These are phyloP conservation scores for Calycina marina DNA, from an alignment of 2,329 filamentous ascomycete species.

Conservation along the genomic window DNA sequence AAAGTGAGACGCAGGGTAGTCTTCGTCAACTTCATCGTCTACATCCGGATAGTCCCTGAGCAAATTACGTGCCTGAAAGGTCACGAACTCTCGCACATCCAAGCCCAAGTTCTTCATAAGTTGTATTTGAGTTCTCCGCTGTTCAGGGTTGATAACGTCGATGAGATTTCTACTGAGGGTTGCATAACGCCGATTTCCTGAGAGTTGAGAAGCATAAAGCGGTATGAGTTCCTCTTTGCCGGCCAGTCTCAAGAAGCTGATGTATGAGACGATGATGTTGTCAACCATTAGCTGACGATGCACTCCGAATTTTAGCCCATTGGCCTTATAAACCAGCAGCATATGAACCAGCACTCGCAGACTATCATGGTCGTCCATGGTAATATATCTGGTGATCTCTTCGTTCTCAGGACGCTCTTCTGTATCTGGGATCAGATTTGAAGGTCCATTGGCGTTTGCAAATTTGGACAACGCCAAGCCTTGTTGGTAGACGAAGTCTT, in stretches of 20 bases:
- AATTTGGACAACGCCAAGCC: conserved; percentile 34
- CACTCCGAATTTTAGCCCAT: conserved; percentile 32
- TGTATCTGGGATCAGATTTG: conserved; percentile 29
- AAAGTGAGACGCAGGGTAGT: conserved; percentile 31
- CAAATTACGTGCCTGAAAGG: conserved; percentile 44
- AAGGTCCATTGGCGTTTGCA: conserved; percentile 30
- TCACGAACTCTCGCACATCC: conserved; percentile 58
- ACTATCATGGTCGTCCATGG: conserved; percentile 43
- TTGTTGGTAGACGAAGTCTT: conserved; percentile 43
- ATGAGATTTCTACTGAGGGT: conserved; percentile 66
- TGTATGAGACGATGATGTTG: conserved; percentile 68
- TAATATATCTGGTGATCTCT: conserved; percentile 33
- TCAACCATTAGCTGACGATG: conserved; percentile 33
- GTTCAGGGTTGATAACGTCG: conserved; percentile 48
- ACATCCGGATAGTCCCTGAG: conserved; percentile 34
- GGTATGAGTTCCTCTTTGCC: conserved; percentile 69
- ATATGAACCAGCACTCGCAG: conserved; percentile 59
- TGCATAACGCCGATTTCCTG: conserved; percentile 46
- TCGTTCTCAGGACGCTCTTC: conserved; percentile 23
- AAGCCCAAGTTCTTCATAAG: conserved; percentile 65
- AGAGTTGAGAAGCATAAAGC: conserved; percentile 72
- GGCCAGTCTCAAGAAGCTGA: conserved; percentile 59
- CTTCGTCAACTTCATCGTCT: conserved; percentile 13
- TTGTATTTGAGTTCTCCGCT: conserved; percentile 53
- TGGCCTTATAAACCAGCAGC: conserved; percentile 49